phyloP scores from a whole-genome alignment of 2,329 filamentous ascomycete species.

The Aspergillus pseudoterreus region DNA sequence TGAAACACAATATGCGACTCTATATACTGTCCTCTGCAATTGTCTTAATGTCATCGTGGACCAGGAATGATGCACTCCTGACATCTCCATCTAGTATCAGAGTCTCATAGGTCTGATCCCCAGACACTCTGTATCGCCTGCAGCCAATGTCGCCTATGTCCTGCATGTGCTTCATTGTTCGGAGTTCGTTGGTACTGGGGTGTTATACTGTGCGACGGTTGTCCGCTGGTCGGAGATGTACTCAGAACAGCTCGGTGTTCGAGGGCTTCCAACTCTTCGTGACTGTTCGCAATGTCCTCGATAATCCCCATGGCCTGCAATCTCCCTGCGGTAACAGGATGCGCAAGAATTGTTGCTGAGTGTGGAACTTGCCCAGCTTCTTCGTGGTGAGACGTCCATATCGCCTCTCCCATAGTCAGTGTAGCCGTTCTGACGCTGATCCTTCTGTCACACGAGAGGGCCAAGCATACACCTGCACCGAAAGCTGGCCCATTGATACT shows the following conservation, averaged over 20 bases:
- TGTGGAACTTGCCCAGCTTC: background rate
- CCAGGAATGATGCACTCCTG: background rate
- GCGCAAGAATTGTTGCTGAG: background rate
- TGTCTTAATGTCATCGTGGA: background rate
- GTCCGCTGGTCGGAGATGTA: background rate
- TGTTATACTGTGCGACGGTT: background rate
- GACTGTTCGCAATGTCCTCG: constrained; percentile 1
- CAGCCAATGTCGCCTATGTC: background rate
- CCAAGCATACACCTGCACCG: constrained; percentile 3
- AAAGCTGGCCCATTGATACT: constrained; percentile 5
- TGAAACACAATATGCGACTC: too few relatives aligned
- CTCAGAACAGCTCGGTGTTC: too few relatives aligned
- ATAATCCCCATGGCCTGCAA: constrained; percentile 2
- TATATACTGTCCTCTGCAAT: too few relatives aligned
- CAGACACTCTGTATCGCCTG: background rate
- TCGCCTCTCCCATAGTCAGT: constrained; percentile 3
- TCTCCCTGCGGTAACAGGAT: background rate
- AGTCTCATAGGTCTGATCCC: background rate
- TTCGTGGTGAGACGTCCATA: background rate
- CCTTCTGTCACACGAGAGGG: constrained; percentile 1
- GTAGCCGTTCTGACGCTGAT: constrained; percentile 1
- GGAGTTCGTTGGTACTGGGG: background rate
- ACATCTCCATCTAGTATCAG: background rate
- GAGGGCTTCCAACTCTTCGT: background rate
- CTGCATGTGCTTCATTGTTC: background rate